Evolutionary conservation across 2,329 filamentous ascomycete species (phyloP).

Genomic region (Ophiostoma novo-ulmi): DNA sequence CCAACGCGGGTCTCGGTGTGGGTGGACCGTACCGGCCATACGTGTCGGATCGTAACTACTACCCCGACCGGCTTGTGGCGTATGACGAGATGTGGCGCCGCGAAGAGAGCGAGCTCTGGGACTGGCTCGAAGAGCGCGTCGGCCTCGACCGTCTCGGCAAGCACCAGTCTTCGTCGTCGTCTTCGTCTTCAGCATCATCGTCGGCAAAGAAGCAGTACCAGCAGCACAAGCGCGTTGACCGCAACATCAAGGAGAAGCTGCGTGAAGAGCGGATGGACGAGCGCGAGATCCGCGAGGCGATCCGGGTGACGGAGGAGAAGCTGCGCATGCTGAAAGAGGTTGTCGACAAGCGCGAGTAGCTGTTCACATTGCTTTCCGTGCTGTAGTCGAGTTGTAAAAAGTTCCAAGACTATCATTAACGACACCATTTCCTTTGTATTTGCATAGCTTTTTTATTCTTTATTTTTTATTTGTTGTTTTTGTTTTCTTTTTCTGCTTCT

Average conservation of each 20-base stretch:
- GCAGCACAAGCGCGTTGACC: not conserved
- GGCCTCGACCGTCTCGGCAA: slow-evolving; percentile 57
- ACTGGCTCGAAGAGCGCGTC: slow-evolving; percentile 84
- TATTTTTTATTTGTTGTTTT: not conserved
- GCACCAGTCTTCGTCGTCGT: slow-evolving; percentile 28
- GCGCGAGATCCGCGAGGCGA: slow-evolving; percentile 71
- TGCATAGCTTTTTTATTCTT: not conserved
- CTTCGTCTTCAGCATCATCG: slow-evolving; percentile 21
- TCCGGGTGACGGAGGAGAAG: slow-evolving; percentile 80
- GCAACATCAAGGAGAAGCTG: slow-evolving; percentile 53
- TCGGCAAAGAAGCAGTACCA: not conserved
- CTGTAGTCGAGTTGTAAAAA: slow-evolving; percentile 18
- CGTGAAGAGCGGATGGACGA: slow-evolving; percentile 61
- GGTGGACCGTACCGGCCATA: not conserved
- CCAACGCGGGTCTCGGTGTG: slow-evolving; percentile 31
- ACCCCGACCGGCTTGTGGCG: slow-evolving; percentile 61
- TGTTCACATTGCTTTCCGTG: too few species aligned
- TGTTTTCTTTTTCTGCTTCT: not conserved
- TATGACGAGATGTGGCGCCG: slow-evolving; percentile 91
- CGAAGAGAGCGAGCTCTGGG: slow-evolving; percentile 86
- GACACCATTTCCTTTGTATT: not conserved
- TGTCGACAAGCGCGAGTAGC: slow-evolving; percentile 47
- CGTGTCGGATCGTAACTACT: not conserved
- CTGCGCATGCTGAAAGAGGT: slow-evolving; percentile 70
- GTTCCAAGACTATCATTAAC: not conserved